phyloP scores from a whole-genome alignment of 169 alveolate species.

The Cryptosporidium tyzzeri region DNA sequence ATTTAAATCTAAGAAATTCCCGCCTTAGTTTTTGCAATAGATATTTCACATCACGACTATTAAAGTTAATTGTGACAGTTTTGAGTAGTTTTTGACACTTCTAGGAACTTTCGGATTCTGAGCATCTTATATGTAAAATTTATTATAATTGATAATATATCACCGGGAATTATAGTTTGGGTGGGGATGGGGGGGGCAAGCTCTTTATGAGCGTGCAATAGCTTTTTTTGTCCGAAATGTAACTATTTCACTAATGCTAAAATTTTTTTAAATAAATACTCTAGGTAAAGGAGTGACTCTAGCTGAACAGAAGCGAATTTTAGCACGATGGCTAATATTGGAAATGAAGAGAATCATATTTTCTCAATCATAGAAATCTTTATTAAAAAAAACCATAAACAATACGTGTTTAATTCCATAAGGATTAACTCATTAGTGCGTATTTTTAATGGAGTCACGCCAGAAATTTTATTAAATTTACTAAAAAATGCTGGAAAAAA shows the following conservation, averaged over 20 bases:
- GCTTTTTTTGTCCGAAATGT: background rate
- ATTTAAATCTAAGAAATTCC: conserved; percentile 7
- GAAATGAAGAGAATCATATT: background rate
- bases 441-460: background rate
- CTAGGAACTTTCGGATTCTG: background rate
- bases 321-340: background rate
- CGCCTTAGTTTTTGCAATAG: conserved; percentile 27
- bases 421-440: background rate
- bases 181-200: background rate
- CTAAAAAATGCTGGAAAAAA: background rate
- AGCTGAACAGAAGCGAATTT: background rate
- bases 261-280: too few species aligned
- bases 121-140: background rate
- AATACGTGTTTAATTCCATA: background rate
- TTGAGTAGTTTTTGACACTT: too few species aligned
- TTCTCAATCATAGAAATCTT: background rate
- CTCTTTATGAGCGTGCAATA: background rate
- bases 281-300: background rate
- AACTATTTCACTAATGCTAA: background rate
- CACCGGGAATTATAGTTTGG: background rate
- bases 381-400: background rate
- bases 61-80: too few species aligned
- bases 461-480: background rate
- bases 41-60: background rate
- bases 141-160: too few species aligned